Evolutionary conservation across 768 basidiomycete species (phyloP).

Genomic region (Peribolospora baueri): DNA sequence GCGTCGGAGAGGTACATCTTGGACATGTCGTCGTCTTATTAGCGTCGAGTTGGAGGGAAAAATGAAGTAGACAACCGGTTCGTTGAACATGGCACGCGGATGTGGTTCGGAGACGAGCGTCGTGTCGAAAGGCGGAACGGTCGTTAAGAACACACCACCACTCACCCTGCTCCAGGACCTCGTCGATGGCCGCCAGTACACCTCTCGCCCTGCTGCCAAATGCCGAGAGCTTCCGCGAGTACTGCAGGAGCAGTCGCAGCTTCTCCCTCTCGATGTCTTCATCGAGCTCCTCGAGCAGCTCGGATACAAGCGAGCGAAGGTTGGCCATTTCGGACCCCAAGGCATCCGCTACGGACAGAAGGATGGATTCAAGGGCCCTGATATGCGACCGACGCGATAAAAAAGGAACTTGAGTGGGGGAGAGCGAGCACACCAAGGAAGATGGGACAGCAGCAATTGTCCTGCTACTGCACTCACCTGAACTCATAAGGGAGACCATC

Average conservation of each 20-base stretch:
- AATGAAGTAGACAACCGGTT: neutral
- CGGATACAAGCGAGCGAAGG: constrained; percentile 68
- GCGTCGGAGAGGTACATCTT: constrained; percentile 90
- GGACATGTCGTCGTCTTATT: constrained; percentile 80
- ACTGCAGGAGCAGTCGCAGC: constrained; percentile 72
- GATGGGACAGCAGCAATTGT: no score
- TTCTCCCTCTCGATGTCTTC: constrained; percentile 88
- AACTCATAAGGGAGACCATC: constrained; percentile 63
- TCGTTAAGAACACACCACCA: no score
- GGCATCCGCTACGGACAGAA: constrained; percentile 73
- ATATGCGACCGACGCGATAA: constrained; percentile 4
- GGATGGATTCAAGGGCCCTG: constrained; percentile 77
- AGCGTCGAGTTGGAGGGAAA: no score
- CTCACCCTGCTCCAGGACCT: constrained; percentile 37
- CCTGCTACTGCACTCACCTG: neutral
- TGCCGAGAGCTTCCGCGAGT: constrained; percentile 60
- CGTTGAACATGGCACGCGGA: no score
- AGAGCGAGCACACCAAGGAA: constrained; percentile 21
- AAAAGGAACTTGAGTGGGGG: constrained; percentile 17
- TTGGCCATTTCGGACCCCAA: constrained; percentile 92
- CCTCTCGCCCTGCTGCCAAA: constrained; percentile 79
- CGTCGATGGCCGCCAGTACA: constrained; percentile 70
- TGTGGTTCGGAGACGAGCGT: neutral
- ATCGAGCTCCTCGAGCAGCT: constrained; percentile 73
- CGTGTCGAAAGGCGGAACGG: neutral